A percentile compares a stretch with the other conserved stretches of the same genome.
phyloP scores from a whole-genome alignment of 2,329 filamentous ascomycete genomes.

The Ophiostoma piceae region DNA sequence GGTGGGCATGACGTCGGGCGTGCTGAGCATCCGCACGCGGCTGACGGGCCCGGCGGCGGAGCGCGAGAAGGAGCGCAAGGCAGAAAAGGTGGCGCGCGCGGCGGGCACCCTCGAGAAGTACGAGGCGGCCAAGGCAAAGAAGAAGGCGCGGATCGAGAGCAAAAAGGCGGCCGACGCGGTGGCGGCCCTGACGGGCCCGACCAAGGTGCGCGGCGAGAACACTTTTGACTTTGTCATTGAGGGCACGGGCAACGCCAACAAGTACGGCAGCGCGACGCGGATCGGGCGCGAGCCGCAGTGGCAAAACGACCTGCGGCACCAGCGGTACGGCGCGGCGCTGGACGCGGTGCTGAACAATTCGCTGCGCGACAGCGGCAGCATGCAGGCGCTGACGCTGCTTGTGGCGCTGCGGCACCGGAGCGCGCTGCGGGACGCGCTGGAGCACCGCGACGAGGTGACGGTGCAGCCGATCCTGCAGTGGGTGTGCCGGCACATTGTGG shows the following conservation, averaged over 20 bases:
- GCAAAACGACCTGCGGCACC: constrained; percentile 76
- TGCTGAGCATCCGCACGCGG: constrained; percentile 47
- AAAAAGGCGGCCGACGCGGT: constrained; percentile 57
- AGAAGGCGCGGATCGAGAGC: constrained; percentile 52
- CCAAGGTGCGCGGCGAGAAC: constrained; percentile 68
- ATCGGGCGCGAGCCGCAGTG: constrained; percentile 55
- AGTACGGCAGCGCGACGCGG: constrained; percentile 44
- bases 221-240: constrained; percentile 77
- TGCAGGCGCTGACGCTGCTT: constrained; percentile 68
- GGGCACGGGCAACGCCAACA: constrained; percentile 39
- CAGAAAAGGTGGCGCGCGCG: constrained; percentile 65
- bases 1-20: constrained; percentile 89
- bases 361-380: constrained; percentile 50
- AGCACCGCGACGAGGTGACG: constrained; percentile 71
- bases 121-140: constrained; percentile 65
- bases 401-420: constrained; percentile 82
- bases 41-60: constrained; percentile 26
- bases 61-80: constrained; percentile 35
- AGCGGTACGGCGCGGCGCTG: constrained; percentile 69
- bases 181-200: constrained; percentile 41
- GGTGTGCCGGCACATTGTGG: constrained; percentile 72
- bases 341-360: constrained; percentile 65
- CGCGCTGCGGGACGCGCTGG: constrained; percentile 73
- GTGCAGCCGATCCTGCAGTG: constrained; percentile 80
- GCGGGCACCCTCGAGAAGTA: constrained; percentile 72